phyloP scores from a whole-genome alignment of 306 rosid genomes.

The Oxytropis ochrocephala region DNA sequence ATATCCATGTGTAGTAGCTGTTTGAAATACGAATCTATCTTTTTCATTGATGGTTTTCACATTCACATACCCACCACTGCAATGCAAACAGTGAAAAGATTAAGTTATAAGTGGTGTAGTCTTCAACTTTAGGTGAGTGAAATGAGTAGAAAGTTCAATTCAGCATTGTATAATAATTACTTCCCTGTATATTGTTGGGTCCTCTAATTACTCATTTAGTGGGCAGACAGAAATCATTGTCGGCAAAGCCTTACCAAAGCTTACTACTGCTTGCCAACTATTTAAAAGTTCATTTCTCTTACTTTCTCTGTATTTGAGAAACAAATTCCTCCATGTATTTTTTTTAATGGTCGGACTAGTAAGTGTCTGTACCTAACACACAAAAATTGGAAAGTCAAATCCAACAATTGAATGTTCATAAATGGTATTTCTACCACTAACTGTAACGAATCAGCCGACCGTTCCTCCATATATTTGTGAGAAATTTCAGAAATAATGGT shows the following conservation, averaged over 20 bases:
- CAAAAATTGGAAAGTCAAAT: too few relatives aligned
- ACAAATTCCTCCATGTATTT: too few relatives aligned
- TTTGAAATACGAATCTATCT: conserved; percentile 34
- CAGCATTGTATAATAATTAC: conserved; percentile 22
- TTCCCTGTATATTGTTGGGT: conserved; percentile 16
- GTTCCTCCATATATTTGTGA: too few relatives aligned
- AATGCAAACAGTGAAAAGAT: conserved; percentile 38
- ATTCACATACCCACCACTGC: conserved; percentile 31
- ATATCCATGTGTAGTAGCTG: conserved; percentile 24
- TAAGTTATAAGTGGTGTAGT: conserved; percentile 32
- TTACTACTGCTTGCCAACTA: conserved; percentile 47
- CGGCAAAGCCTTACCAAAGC: conserved; percentile 41
- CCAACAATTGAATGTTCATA: too few relatives aligned
- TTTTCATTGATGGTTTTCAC: conserved; percentile 27
- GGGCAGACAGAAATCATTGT: conserved; percentile 55
- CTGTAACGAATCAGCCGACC: too few relatives aligned
- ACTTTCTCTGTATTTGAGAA: background rate
- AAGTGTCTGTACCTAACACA: too few relatives aligned
- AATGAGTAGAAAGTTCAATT: conserved; percentile 27
- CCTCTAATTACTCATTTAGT: conserved; percentile 43
- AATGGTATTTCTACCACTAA: too few relatives aligned
- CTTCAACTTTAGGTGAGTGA: conserved; percentile 17
- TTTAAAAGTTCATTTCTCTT: conserved; percentile 7
- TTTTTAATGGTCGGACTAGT: too few relatives aligned
- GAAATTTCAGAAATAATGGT: too few relatives aligned